These are phyloP conservation scores for Microascus cirrosus DNA, from an alignment of 2,329 filamentous ascomycete species.

Conservation along the genomic window DNA sequence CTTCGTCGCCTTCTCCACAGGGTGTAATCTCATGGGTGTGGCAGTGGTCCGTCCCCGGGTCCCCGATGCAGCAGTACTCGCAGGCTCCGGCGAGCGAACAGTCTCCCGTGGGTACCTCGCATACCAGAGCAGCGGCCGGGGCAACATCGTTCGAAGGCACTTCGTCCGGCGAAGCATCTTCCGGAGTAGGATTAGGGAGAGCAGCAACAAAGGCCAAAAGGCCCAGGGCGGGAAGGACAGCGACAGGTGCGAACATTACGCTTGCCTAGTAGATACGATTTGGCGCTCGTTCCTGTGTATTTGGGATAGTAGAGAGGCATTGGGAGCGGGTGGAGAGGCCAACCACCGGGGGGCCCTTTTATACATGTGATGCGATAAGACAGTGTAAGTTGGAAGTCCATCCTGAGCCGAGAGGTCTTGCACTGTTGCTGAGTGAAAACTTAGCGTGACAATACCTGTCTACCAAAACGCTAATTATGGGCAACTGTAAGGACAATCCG, in stretches of 20 bases:
- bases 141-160: neutral
- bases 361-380: neutral
- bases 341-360: neutral
- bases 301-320: too few species aligned
- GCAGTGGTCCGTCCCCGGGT: slow-evolving; percentile 1
- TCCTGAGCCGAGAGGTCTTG: neutral
- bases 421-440: neutral
- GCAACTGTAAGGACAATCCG: neutral
- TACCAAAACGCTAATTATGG: neutral
- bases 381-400: neutral
- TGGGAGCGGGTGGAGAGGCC: too few species aligned
- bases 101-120: neutral
- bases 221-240: neutral
- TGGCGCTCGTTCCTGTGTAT: too few species aligned
- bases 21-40: neutral
- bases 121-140: neutral
- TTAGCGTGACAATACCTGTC: neutral
- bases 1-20: neutral
- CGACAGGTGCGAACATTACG: neutral
- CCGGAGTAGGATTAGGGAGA: neutral
- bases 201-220: neutral
- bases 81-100: neutral
- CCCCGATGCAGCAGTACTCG: neutral
- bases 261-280: neutral
- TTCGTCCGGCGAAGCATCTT: neutral